Evolutionary conservation across 1,284 basidiomycete genomes (phyloP).

Genomic region (Coriolopsis trogii): DNA sequence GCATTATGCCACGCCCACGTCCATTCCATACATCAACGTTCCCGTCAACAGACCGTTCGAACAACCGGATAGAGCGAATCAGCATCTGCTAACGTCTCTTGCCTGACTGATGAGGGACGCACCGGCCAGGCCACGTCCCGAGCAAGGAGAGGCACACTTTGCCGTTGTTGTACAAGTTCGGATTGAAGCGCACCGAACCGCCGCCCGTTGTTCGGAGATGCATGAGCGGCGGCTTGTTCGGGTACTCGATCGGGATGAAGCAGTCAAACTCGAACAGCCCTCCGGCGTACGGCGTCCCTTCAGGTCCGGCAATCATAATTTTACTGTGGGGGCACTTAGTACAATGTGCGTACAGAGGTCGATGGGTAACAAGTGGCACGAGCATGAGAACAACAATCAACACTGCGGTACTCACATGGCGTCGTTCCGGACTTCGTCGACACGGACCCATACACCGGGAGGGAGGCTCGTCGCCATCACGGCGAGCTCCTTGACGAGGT

Average conservation of each 20-base stretch:
- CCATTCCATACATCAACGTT: not conserved
- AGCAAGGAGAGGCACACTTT: constrained; percentile 57
- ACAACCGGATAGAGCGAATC: too few species aligned
- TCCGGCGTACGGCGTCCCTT: constrained; percentile 54
- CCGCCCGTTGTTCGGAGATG: constrained; percentile 55
- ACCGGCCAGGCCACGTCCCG: constrained; percentile 55
- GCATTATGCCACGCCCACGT: not conserved
- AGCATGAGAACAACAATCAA: too few species aligned
- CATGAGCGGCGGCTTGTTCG: constrained; percentile 47
- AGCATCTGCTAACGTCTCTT: too few species aligned
- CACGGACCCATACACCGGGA: constrained; percentile 55
- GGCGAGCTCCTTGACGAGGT: constrained; percentile 56
- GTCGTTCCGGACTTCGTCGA: constrained; percentile 59
- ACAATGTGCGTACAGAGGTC: not conserved
- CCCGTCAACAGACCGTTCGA: not conserved
- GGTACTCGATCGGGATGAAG: constrained; percentile 54
- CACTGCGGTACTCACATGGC: constrained; percentile 51
- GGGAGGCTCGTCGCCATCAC: constrained; percentile 56
- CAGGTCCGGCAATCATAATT: constrained; percentile 58
- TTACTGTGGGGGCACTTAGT: constrained; percentile 38
- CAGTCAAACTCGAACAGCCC: constrained; percentile 63
- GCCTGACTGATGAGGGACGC: too few species aligned
- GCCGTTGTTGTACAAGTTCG: constrained; percentile 53
- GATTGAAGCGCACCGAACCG: constrained; percentile 55
- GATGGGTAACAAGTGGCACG: not conserved